Conservation (phyloP, 148 eudicot species). For the Nepenthes gracilis region DNA sequence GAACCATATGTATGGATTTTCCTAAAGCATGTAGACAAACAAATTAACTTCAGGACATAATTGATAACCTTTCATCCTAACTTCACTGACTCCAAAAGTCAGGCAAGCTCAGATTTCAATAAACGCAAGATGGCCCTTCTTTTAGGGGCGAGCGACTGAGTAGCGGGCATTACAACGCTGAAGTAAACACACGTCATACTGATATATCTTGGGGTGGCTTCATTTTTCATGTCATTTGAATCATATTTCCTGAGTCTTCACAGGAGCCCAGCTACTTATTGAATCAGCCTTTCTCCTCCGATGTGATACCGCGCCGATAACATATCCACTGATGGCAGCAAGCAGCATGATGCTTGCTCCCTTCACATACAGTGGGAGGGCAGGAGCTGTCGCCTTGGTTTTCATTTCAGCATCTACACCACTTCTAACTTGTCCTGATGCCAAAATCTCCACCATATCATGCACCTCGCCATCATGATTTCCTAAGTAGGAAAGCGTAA, state of each 20-base stretch:
- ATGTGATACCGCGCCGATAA: conserved; percentile 51
- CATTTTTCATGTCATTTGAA: background rate
- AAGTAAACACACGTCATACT: too few relatives aligned
- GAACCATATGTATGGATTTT: too few relatives aligned
- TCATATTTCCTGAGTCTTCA: conserved; percentile 55
- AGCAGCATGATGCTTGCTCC: conserved; percentile 48
- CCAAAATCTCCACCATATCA: conserved; percentile 67
- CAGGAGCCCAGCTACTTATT: conserved; percentile 44
- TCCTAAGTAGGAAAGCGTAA: conserved; percentile 71
- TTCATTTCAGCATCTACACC: conserved; percentile 16
- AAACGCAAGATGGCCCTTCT: too few relatives aligned
- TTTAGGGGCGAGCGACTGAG: too few relatives aligned
- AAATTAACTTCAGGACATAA: too few relatives aligned
- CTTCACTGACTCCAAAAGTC: too few relatives aligned
- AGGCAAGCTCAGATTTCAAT: too few relatives aligned
- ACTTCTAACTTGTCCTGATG: conserved; percentile 53
- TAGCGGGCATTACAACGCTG: too few relatives aligned
- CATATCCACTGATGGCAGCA: conserved; percentile 61
- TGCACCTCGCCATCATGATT: conserved; percentile 97
- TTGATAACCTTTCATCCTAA: too few relatives aligned
- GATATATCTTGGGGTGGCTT: too few relatives aligned
- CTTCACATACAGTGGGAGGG: conserved; percentile 30
- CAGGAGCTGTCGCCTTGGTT: conserved; percentile 7
- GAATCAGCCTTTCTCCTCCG: conserved; percentile 24
- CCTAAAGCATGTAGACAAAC: too few relatives aligned